Evolutionary conservation across 1,284 basidiomycete species (phyloP).

Genomic region (Moniliophthora roreri): DNA sequence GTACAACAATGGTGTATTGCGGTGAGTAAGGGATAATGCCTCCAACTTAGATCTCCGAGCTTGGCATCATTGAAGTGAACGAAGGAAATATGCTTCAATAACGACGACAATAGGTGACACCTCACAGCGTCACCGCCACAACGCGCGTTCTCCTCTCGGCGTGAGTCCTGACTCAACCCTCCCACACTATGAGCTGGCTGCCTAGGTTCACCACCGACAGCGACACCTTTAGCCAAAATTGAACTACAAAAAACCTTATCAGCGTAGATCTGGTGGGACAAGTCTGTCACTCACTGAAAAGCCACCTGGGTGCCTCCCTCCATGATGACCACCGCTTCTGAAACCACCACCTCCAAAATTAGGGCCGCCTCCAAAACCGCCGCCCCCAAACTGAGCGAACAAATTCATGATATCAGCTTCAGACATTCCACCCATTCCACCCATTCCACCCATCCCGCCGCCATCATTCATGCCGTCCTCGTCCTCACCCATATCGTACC

Average conservation of each 20-base stretch:
- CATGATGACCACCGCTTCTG: conserved; percentile 22
- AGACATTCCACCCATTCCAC: conserved; percentile 45
- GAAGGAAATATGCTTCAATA: too few relatives aligned
- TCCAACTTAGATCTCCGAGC: too few relatives aligned
- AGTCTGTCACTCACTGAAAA: too few relatives aligned
- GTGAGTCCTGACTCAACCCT: not conserved
- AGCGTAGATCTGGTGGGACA: too few relatives aligned
- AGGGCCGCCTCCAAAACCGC: conserved; percentile 29
- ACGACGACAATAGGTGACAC: too few relatives aligned
- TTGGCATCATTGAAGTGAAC: too few relatives aligned
- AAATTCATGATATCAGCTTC: conserved; percentile 58
- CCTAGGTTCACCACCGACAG: not conserved
- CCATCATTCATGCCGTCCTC: conserved; percentile 61
- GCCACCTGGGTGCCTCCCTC: conserved; percentile 11
- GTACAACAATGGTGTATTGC: too few relatives aligned
- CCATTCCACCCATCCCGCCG: conserved; percentile 36
- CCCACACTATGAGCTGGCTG: not conserved
- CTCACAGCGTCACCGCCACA: too few relatives aligned
- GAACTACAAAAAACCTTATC: too few relatives aligned
- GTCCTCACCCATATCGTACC: conserved; percentile 78
- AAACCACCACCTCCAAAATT: conserved; percentile 27
- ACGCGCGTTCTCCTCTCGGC: not conserved
- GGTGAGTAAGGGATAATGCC: too few relatives aligned
- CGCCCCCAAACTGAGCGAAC: conserved; percentile 58
- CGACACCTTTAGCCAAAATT: conserved; percentile 1